Evolutionary conservation across 306 rosid genomes (phyloP), one percentile per base, ranked within the genome.

Genomic region (Pachyrhizus erosus): DNA sequence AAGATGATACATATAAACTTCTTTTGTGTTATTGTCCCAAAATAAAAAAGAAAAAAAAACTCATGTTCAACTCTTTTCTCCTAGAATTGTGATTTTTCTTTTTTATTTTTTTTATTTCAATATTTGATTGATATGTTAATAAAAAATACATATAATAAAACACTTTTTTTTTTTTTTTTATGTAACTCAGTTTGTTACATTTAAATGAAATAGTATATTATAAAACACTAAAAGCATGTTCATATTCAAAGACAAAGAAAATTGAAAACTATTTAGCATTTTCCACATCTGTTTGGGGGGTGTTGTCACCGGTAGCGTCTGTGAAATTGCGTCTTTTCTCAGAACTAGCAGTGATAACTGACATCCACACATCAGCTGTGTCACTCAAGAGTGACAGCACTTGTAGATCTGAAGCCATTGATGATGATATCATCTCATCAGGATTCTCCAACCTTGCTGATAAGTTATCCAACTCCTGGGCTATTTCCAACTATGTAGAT

Each of bases 331-430:
- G 92, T 5, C 98, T 86, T 81, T 93, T 96, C 71, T 95, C 98
- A 1, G 93, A 87, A 29, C 82, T 84, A 26, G 98, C 97, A 68
- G 96, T 93, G 85, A 95, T 90, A 24, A 95, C 98, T 0, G 99
- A 98, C 90, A 95, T 84, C 99, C 97, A 95, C 51, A 91, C 73
- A 83, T 89, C 92, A 70, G 98, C 96, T 2, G 99, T 93, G 15
- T 71, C 89, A 65, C 98, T 95, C 89, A 95, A 83, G 55, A 93
- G 94, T 5, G 94, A 86, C 43, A 78, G 87, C 80, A 95, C 99
- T 62, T 93, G 93, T 7, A 98, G 99, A 86, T 95, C 98, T 51
- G 90, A 78, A 81, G 95, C 95, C 91, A 92, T 90, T 66, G 97
- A 84, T 74, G 97, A 83, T 69, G 97, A 95, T 85, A 93, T 89